A percentile compares a stretch with the other conserved stretches of the same genome.
phyloP scores from a whole-genome alignment of 164 flowering plant species.

The Aristolochia contorta region DNA sequence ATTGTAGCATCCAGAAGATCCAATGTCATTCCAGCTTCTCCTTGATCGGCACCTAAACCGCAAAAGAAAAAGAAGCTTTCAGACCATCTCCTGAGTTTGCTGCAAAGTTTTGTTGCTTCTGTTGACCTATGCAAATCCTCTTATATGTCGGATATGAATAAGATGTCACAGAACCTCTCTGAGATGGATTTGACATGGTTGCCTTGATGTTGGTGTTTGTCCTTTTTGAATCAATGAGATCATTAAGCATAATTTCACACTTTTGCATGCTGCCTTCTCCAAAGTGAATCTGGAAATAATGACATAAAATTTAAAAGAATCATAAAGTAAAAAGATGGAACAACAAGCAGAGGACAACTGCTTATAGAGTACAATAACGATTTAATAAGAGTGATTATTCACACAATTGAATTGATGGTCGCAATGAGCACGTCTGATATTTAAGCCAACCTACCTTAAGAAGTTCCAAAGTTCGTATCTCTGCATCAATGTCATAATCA shows the following conservation, averaged over 20 bases:
- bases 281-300: constrained; percentile 65
- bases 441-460: constrained; percentile 49
- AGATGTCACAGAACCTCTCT: constrained; percentile 27
- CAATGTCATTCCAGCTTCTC: constrained; percentile 39
- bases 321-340: too few species aligned
- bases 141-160: neutral
- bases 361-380: too few species aligned
- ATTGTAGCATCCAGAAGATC: constrained; percentile 77
- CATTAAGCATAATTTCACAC: constrained; percentile 99
- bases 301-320: neutral
- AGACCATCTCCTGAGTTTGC: neutral
- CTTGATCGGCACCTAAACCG: constrained; percentile 26
- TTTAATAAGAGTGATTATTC: too few species aligned
- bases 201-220: constrained; percentile 83
- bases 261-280: constrained; percentile 97
- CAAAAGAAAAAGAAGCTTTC: neutral
- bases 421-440: neutral
- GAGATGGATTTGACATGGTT: constrained; percentile 40
- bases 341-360: too few species aligned
- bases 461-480: constrained; percentile 90
- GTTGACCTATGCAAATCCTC: too few species aligned
- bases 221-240: constrained; percentile 92
- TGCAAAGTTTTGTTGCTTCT: too few species aligned
- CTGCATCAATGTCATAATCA: constrained; percentile 89
- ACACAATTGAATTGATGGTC: too few species aligned